Evolutionary conservation across 176 grass and related monocot genomes (phyloP), one percentile per base, ranked within the genome.

Genomic region (Oryza glumipatula): DNA sequence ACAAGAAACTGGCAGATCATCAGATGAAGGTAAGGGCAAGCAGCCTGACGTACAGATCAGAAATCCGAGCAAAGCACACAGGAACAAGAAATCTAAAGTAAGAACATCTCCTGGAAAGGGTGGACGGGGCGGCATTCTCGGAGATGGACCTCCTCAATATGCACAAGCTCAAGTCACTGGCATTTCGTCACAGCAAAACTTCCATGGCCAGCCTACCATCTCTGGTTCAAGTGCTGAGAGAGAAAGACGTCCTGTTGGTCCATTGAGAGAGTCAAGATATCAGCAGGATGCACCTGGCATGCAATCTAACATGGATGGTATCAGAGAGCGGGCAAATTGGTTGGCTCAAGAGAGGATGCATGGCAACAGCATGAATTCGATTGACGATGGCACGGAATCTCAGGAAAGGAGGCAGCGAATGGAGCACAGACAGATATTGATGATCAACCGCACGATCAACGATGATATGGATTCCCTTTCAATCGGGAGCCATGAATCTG

Each of bases 401-500:
- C 15, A 56, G 70, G 85, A 71, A 36, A 76, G 85, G 85, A 87
- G 81, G 28, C 70, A 68, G 12, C 32, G 70, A 15, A 80, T 72
- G 80, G 85, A 91, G 81, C 85, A 91, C 30, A 76, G 81, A 9
- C 89, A 91, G 65, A 70, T 91, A 35, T 68, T 23, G 24, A 52
- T 84, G 70, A 87, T 87, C 74, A 87, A 91, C 64, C 70, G 81
- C 47, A 91, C 81, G 3, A 87, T 90, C n/a, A 87, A 45, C 0
- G 76, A 84, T 51, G 89, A 80, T 9, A 76, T 46, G 51, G 76
- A 76, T 8, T 66, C 85, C 3, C 32, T 71, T 32, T 80, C 65
- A 14, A 1, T 54, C 33, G 16, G 85, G 47, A 84, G 76, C 84
- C 80, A 74, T 21, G 80, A 87, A 2, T 76, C 23, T 0, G 65